These are phyloP conservation scores for Kodamaea lidongshanica DNA, from an alignment of 805 yeast genomes.

Conservation along the genomic window DNA sequence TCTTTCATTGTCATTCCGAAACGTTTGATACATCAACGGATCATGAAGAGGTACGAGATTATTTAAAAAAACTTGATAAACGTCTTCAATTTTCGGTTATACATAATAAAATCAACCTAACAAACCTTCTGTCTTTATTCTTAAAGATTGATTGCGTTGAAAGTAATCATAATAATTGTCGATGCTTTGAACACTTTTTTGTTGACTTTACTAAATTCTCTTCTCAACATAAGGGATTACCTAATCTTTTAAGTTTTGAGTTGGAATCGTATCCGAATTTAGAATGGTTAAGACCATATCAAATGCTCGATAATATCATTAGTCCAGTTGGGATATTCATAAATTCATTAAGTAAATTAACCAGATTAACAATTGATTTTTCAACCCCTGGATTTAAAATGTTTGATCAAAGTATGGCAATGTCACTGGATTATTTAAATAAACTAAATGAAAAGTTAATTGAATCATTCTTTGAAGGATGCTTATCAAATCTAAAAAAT, in stretches of 20 bases:
- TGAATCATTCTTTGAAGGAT: constrained; percentile 30
- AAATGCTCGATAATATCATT: constrained; percentile 23
- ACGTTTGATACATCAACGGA: constrained; percentile 2
- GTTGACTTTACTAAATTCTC: constrained; percentile 20
- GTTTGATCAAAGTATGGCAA: constrained; percentile 27
- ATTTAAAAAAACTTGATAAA: constrained; percentile 15
- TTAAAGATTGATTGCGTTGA: constrained; percentile 29
- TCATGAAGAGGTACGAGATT: constrained; percentile 7
- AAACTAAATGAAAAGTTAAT: constrained; percentile 28
- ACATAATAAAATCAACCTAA: constrained; percentile 21
- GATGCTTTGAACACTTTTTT: constrained; percentile 25
- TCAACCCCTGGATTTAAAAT: constrained; percentile 33
- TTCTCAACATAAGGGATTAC: constrained; percentile 20
- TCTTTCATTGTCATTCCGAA: constrained; percentile 30
- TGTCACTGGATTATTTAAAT: constrained; percentile 25
- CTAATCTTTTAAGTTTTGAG: constrained; percentile 24
- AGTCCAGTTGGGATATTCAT: constrained; percentile 28
- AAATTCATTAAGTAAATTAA: constrained; percentile 18
- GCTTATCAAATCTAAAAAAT: no score
- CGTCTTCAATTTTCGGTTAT: constrained; percentile 16
- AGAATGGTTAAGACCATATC: constrained; percentile 33
- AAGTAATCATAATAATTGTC: constrained; percentile 18
- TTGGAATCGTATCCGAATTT: constrained; percentile 26
- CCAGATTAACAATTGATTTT: constrained; percentile 25
- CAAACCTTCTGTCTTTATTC: constrained; percentile 16